Evolutionary conservation across 306 rosid species (phyloP).

Genomic region (Castanea crenata): DNA sequence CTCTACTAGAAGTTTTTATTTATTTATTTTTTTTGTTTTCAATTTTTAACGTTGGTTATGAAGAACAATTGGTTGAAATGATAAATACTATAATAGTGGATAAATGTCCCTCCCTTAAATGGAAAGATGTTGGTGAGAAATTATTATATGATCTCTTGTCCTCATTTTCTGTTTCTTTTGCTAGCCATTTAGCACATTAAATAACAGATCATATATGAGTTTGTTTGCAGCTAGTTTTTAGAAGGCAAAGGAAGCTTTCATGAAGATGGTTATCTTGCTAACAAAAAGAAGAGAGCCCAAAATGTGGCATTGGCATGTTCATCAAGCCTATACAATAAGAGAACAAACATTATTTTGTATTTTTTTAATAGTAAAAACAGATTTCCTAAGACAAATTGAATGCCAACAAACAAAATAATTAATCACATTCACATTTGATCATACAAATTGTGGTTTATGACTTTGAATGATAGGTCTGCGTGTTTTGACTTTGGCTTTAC

Average conservation of each 20-base stretch:
- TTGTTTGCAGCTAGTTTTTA: conserved; percentile 79
- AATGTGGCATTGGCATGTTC: too few relatives aligned
- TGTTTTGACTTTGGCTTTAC: too few relatives aligned
- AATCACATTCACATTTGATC: too few relatives aligned
- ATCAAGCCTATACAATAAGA: too few relatives aligned
- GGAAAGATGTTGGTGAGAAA: conserved; percentile 90
- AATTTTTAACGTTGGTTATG: conserved; percentile 40
- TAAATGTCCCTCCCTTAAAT: conserved; percentile 85
- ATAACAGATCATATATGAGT: conserved; percentile 24
- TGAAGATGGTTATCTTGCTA: conserved; percentile 97
- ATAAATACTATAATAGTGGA: conserved; percentile 88
- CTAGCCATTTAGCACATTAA: conserved; percentile 10
- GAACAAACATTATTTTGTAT: too few relatives aligned
- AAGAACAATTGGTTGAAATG: conserved; percentile 77
- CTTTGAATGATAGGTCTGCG: too few relatives aligned
- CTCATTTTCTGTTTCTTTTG: conserved; percentile 2
- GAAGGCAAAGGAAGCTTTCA: conserved; percentile 87
- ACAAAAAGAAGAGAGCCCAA: conserved; percentile 61
- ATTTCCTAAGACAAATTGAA: too few relatives aligned
- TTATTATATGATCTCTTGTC: not conserved
- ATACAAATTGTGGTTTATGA: too few relatives aligned
- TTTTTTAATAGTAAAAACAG: too few relatives aligned
- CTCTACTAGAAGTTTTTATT: too few relatives aligned
- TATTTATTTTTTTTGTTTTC: too few relatives aligned
- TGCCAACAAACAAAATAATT: too few relatives aligned